Conservation (phyloP, 768 basidiomycete species). For the Paxillus rubicundulus region DNA sequence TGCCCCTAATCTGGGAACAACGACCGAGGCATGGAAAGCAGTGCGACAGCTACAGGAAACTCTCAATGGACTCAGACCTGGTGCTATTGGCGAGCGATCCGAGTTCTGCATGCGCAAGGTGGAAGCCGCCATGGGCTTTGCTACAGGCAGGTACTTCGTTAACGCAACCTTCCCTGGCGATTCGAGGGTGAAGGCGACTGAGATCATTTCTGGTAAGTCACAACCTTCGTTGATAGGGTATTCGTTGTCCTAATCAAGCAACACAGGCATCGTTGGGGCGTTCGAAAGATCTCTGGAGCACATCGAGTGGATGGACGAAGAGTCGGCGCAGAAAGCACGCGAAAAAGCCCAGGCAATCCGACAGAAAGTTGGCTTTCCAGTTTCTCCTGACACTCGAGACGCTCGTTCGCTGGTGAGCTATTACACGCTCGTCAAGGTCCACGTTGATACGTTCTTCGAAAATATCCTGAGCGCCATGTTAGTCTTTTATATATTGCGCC, state of each 20-base stretch:
- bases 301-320: conserved; percentile 90
- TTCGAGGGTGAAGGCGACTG: conserved; percentile 76
- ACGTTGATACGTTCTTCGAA: conserved; percentile 73
- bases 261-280: conserved; percentile 69
- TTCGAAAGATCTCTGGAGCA: conserved; percentile 75
- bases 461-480: conserved; percentile 72
- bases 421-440: conserved; percentile 67
- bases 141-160: conserved; percentile 87
- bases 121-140: conserved; percentile 79
- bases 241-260: conserved; percentile 8
- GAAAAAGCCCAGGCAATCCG: conserved; percentile 64
- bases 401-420: conserved; percentile 69
- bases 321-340: conserved; percentile 76
- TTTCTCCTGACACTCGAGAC: conserved; percentile 77
- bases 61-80: conserved; percentile 83
- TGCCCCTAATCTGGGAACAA: conserved; percentile 67
- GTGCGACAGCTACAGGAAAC: conserved; percentile 67
- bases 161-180: conserved; percentile 77
- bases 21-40: conserved; percentile 78
- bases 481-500: conserved; percentile 4
- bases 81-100: conserved; percentile 76
- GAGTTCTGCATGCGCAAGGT: conserved; percentile 79
- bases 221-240: background rate
- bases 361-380: conserved; percentile 91
- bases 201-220: conserved; percentile 69